Percentiles rank a stretch among this genome's conserved stretches.
These are phyloP conservation scores for Spizellomyces punctatus DNA, from an alignment of 192 early-diverging fungal genomes.

Conservation along the genomic window DNA sequence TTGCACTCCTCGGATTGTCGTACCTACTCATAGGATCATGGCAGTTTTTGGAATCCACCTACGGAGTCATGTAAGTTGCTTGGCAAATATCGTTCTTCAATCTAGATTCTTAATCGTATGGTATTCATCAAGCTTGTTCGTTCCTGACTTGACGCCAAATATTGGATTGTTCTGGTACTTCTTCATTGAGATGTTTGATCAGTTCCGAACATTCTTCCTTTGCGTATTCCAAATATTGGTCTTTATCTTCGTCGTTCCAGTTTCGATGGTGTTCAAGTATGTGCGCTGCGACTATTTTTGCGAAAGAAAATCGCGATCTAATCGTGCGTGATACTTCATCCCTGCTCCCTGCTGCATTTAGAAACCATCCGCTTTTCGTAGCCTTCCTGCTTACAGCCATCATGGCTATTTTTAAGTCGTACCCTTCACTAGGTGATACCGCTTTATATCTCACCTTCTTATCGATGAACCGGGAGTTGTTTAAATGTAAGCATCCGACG, in stretches of 20 bases:
- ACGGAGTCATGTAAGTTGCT: conserved; percentile 70
- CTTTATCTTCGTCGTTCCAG: conserved; percentile 84
- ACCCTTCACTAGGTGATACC: conserved; percentile 88
- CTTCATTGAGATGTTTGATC: conserved; percentile 99
- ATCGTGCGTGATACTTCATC: not conserved
- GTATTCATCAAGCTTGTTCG: conserved; percentile 52
- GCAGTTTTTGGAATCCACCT: conserved; percentile 67
- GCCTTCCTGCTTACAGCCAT: conserved; percentile 71
- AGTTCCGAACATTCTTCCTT: conserved; percentile 93
- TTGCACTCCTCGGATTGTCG: conserved; percentile 58
- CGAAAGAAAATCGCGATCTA: not conserved
- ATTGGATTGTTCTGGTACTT: conserved; percentile 99
- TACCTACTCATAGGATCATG: conserved; percentile 66
- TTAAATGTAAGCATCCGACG: conserved; percentile 74
- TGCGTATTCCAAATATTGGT: conserved; percentile 93
- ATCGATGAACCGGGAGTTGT: conserved; percentile 77
- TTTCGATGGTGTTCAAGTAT: conserved; percentile 79
- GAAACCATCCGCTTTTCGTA: conserved; percentile 79
- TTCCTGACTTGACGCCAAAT: conserved; percentile 93
- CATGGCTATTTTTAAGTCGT: conserved; percentile 88
- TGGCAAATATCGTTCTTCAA: not conserved
- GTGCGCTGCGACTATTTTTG: not conserved
- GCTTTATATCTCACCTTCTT: conserved; percentile 81
- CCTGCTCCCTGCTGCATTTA: conserved; percentile 25
- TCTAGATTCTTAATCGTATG: not conserved